Conservation (phyloP, 495 filamentous ascomycete species). For the Trichoderma asperelloides region DNA sequence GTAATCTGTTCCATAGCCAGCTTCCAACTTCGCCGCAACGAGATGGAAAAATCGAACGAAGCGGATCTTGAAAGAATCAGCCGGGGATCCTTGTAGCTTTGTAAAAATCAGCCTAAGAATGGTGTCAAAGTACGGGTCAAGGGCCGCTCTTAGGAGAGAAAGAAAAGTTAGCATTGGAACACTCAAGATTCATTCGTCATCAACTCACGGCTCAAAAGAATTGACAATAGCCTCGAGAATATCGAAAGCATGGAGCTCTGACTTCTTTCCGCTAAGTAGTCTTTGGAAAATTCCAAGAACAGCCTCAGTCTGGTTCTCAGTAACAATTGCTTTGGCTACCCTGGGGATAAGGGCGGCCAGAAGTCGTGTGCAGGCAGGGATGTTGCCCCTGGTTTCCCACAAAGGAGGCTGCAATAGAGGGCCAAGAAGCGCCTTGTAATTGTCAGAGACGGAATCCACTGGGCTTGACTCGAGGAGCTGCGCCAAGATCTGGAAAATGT, state of each 20-base stretch:
- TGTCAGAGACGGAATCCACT: slow-evolving; percentile 58
- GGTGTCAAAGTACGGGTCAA: slow-evolving; percentile 68
- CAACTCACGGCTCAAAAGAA: slow-evolving; percentile 58
- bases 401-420: slow-evolving; percentile 64
- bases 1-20: slow-evolving; percentile 80
- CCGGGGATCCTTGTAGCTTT: slow-evolving; percentile 64
- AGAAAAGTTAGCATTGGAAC: neutral
- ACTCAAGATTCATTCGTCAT: neutral
- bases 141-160: slow-evolving; percentile 20
- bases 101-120: slow-evolving; percentile 78
- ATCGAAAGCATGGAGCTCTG: slow-evolving; percentile 78
- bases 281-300: slow-evolving; percentile 90
- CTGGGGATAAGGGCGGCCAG: slow-evolving; percentile 77
- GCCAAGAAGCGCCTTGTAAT: slow-evolving; percentile 65
- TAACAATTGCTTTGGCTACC: slow-evolving; percentile 58
- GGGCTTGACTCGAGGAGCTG: slow-evolving; percentile 79
- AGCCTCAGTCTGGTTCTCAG: slow-evolving; percentile 61
- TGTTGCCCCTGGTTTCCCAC: slow-evolving; percentile 89
- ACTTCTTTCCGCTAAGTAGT: slow-evolving; percentile 61
- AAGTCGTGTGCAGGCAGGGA: slow-evolving; percentile 79
- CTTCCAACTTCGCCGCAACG: slow-evolving; percentile 64
- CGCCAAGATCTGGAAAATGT: slow-evolving; percentile 91
- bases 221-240: slow-evolving; percentile 71
- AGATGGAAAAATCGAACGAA: slow-evolving; percentile 92
- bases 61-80: slow-evolving; percentile 68